These are phyloP conservation scores for Ophiocordyceps australis DNA, from an alignment of 2,329 filamentous ascomycete species.

Conservation along the genomic window DNA sequence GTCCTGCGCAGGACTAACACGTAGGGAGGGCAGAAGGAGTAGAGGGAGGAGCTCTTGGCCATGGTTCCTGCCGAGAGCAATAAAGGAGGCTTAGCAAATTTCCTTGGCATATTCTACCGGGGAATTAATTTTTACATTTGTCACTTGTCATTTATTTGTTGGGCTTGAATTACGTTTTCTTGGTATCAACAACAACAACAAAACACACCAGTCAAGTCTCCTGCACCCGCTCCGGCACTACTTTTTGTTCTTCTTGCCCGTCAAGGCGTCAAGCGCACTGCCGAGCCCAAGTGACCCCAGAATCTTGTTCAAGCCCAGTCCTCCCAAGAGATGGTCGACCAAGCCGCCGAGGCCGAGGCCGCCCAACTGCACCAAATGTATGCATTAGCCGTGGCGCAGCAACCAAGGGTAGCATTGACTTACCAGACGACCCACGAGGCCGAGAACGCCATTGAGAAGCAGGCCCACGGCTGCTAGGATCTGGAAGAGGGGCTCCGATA, in stretches of 20 bases:
- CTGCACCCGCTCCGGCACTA: slow-evolving; percentile 1
- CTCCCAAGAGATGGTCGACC: slow-evolving; percentile 61
- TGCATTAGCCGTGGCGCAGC: slow-evolving; percentile 5
- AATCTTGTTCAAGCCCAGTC: slow-evolving; percentile 58
- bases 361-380: slow-evolving; percentile 27
- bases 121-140: too few relatives aligned
- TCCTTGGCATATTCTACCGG: too few relatives aligned
- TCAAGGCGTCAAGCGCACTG: slow-evolving; percentile 20
- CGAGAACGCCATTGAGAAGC: slow-evolving; percentile 65
- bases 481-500: slow-evolving; percentile 78
- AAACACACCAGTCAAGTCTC: neutral
- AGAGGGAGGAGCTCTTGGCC: too few relatives aligned
- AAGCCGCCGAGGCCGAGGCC: slow-evolving; percentile 70
- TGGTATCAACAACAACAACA: too few relatives aligned
- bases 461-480: slow-evolving; percentile 81
- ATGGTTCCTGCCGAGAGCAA: too few relatives aligned
- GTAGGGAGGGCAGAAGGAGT: too few relatives aligned
- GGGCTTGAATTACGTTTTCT: too few relatives aligned
- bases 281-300: slow-evolving; percentile 56
- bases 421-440: slow-evolving; percentile 60
- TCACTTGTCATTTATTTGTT: too few relatives aligned
- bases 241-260: slow-evolving; percentile 26
- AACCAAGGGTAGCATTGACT: slow-evolving; percentile 5
- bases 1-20: too few relatives aligned
- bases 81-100: too few relatives aligned